A percentile compares a stretch with the other conserved stretches of the same genome.
phyloP scores from a whole-genome alignment of 192 early-diverging fungal genomes.

The Phycomyces nitens region DNA sequence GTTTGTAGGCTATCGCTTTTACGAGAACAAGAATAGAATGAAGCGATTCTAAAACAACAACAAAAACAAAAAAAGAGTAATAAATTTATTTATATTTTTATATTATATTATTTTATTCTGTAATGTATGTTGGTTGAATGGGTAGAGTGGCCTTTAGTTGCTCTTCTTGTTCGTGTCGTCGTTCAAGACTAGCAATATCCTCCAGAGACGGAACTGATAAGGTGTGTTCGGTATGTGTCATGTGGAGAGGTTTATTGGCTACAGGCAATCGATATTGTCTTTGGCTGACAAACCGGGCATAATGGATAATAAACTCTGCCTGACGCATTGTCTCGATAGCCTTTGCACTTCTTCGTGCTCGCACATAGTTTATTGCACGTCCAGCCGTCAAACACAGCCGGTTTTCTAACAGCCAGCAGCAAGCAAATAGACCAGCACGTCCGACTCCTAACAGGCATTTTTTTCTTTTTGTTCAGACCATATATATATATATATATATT shows the following conservation, averaged over 20 bases:
- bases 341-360: slow-evolving; percentile 59
- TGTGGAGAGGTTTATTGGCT: neutral
- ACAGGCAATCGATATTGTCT: neutral
- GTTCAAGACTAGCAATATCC: neutral
- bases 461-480: neutral
- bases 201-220: neutral
- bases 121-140: no score
- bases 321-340: slow-evolving; percentile 72
- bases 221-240: neutral
- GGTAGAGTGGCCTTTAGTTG: no score
- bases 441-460: slow-evolving; percentile 53
- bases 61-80: no score
- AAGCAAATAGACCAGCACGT: slow-evolving; percentile 72
- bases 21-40: slow-evolving; percentile 23
- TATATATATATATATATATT: slow-evolving; percentile 12
- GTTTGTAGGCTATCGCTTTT: slow-evolving; percentile 26
- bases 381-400: slow-evolving; percentile 45
- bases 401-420: slow-evolving; percentile 64
- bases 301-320: slow-evolving; percentile 53
- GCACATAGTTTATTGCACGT: slow-evolving; percentile 54
- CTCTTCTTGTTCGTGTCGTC: no score
- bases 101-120: no score
- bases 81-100: no score
- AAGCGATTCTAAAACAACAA: slow-evolving; percentile 21
- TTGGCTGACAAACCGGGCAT: slow-evolving; percentile 2